Evolutionary conservation across 257 asterid genomes (phyloP).

Genomic region (Mentha longifolia): DNA sequence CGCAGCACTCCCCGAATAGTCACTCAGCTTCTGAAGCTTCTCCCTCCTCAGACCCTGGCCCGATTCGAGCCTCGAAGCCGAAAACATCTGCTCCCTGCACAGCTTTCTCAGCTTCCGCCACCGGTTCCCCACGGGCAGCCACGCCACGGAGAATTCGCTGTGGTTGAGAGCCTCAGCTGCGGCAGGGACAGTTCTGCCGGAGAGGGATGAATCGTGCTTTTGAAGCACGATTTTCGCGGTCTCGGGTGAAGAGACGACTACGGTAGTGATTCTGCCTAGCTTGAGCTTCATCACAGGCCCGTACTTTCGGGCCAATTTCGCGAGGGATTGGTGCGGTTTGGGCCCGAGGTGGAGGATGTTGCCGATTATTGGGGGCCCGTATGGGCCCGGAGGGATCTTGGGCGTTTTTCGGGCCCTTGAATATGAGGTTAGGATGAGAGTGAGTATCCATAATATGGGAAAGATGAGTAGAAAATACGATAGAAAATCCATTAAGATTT

Average conservation of each 20-base stretch:
- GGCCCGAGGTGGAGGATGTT: conserved; percentile 34
- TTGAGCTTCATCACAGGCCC: conserved; percentile 33
- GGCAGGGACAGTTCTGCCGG: conserved; percentile 9
- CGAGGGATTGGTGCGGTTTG: conserved; percentile 38
- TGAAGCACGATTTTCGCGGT: conserved; percentile 19
- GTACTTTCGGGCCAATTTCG: conserved; percentile 20
- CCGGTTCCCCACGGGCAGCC: conserved; percentile 38
- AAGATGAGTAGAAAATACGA: not conserved
- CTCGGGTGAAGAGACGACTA: conserved; percentile 32
- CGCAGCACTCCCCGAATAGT: conserved; percentile 35
- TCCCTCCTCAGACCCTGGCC: conserved; percentile 41
- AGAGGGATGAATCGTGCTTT: conserved; percentile 19
- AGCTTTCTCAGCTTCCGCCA: conserved; percentile 51
- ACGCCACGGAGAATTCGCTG: conserved; percentile 32
- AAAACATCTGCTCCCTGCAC: conserved; percentile 48
- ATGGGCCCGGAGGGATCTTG: conserved; percentile 36
- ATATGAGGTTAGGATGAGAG: not conserved
- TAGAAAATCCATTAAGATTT: conserved; percentile 7
- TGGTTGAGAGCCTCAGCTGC: conserved; percentile 21
- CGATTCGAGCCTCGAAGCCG: conserved; percentile 38
- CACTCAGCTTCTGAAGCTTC: conserved; percentile 42
- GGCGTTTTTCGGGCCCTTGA: conserved; percentile 24
- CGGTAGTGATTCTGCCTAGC: conserved; percentile 28
- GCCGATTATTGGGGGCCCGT: conserved; percentile 18
- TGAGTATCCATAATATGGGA: not conserved